A percentile compares a stretch with the other conserved stretches of the same genome.
Conservation (phyloP, 305 asterid species). For the Fraxinus sp. region DNA sequence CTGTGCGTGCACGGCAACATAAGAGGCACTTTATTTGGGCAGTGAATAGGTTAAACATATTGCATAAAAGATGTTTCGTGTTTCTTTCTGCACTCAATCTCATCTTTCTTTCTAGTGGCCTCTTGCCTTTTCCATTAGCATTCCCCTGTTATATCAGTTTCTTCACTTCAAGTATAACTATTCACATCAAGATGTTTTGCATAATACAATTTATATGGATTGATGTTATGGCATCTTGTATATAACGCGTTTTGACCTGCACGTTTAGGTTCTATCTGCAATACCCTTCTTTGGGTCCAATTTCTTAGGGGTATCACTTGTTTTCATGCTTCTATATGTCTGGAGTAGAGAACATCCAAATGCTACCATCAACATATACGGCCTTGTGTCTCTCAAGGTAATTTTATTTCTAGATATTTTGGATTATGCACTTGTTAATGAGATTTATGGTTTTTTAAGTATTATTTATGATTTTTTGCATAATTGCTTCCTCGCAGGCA, state of each 20-base stretch:
- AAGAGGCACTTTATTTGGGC: no score
- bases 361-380: slow-evolving; percentile 76
- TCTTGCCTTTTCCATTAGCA: neutral
- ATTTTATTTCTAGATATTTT: slow-evolving; percentile 9
- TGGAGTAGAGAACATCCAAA: slow-evolving; percentile 97
- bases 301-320: slow-evolving; percentile 74
- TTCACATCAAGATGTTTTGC: slow-evolving; percentile 7
- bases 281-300: slow-evolving; percentile 68
- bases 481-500: slow-evolving; percentile 52
- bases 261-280: slow-evolving; percentile 65
- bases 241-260: slow-evolving; percentile 15
- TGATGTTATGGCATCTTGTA: slow-evolving; percentile 12
- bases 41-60: neutral
- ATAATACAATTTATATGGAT: neutral
- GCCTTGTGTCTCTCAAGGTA: slow-evolving; percentile 88
- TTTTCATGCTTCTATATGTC: slow-evolving; percentile 91
- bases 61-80: neutral
- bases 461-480: slow-evolving; percentile 11
- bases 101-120: neutral
- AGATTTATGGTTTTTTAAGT: neutral
- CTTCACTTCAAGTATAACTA: neutral
- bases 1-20: no score
- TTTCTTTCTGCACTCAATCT: neutral
- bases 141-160: slow-evolving; percentile 1
- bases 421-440: neutral